Base-by-base conservation (phyloP, 305 asterid genomes). In the Withania somnifera region DNA sequence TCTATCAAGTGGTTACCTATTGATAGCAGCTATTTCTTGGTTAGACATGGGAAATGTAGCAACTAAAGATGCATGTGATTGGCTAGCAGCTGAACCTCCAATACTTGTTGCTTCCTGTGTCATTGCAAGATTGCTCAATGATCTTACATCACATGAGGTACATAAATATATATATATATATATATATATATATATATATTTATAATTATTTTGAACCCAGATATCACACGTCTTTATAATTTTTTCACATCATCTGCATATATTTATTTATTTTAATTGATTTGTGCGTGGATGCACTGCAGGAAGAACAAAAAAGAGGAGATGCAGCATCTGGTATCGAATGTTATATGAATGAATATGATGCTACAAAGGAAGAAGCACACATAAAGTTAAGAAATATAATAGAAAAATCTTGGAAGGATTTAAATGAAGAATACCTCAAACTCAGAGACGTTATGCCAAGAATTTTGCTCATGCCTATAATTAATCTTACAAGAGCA, bases 31-130 rank as follows among this genome's bases (percentile, higher is more conserved):
- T 28, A 15, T 53, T 5, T 71, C 83, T 3, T 86, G 67, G 19
- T 60, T 66, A 14, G 84, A 83, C 38, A 83, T 83, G 77, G 82
- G 66, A 10, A 26, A 63, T 11, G 11, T 26, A 17, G 42, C 69
- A 15, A 80, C 78, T 0, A 61, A 50, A 17, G 77, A 67, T 34
- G 57, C 78, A 13, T 56, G 76, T 51, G 69, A 80, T 8, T 86
- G 84, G 86, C 15, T 68, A 22, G 19, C 82, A 8, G 26, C 24
- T 68, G 83, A 86, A 47, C 85, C 88, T 42, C 45, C 63, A 57
- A 53, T 83, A 26, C 11, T 82, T 0, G 53, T 45, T 32, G 81
- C 88, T 5, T 17, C 84, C 0, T 45, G 66, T 58, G 24, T 58
- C 34, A 58, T 58, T 58, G 8, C n/a, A 58, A 58, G 66, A 22